Percentiles rank a stretch among this genome's conserved stretches.
These are phyloP conservation scores for Acmispon strigosus DNA, from an alignment of 306 rosid species.

Conservation along the genomic window DNA sequence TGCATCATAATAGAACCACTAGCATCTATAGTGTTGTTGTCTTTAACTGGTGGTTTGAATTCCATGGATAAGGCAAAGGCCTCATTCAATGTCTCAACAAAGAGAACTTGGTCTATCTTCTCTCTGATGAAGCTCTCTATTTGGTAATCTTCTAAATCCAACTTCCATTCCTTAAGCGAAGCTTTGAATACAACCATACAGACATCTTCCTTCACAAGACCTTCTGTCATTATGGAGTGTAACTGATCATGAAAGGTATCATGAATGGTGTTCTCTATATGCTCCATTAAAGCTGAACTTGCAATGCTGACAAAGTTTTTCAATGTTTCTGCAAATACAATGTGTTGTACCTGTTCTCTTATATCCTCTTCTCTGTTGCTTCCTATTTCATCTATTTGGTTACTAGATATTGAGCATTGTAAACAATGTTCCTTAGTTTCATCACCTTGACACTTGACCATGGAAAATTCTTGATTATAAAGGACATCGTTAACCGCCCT, in stretches of 20 bases:
- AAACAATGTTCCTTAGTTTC: slow-evolving; percentile 7
- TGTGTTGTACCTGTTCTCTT: slow-evolving; percentile 27
- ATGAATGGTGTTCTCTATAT: slow-evolving; percentile 10
- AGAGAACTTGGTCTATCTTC: slow-evolving; percentile 31
- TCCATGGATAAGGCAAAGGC: slow-evolving; percentile 2
- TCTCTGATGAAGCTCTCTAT: slow-evolving; percentile 36
- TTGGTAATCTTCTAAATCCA: slow-evolving; percentile 19
- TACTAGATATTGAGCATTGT: neutral
- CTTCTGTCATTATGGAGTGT: slow-evolving; percentile 1
- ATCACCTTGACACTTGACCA: neutral
- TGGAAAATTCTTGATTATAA: slow-evolving; percentile 10
- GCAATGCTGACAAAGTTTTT: slow-evolving; percentile 8
- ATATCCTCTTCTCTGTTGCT: slow-evolving; percentile 34
- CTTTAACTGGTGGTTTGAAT: slow-evolving; percentile 19
- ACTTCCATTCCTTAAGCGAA: slow-evolving; percentile 42
- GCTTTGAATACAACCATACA: slow-evolving; percentile 34
- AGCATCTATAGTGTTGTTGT: slow-evolving; percentile 3
- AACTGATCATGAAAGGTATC: slow-evolving; percentile 8
- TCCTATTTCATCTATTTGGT: slow-evolving; percentile 17
- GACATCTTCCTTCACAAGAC: slow-evolving; percentile 37
- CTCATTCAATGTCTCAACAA: slow-evolving; percentile 36
- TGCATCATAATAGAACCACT: neutral
- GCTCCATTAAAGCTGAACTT: slow-evolving; percentile 9
- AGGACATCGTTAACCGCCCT: slow-evolving; percentile 25
- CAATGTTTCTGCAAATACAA: slow-evolving; percentile 36